These are phyloP conservation scores for Fusarium coffeatum DNA, from an alignment of 2,329 filamentous ascomycete genomes.

Conservation along the genomic window DNA sequence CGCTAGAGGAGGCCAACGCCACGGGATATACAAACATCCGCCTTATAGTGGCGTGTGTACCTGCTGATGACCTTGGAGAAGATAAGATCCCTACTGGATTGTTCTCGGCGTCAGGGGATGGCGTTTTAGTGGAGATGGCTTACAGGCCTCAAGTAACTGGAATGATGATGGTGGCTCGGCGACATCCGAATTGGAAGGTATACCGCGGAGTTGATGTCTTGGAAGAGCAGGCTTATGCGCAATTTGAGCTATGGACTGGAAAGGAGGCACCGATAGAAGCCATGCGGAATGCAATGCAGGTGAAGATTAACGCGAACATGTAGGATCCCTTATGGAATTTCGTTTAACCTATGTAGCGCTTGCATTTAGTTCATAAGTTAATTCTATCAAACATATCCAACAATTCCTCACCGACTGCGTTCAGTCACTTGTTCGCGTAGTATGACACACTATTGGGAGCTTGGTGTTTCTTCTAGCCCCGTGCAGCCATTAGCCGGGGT, in stretches of 20 bases:
- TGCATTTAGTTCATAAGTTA: neutral
- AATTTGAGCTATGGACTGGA: slow-evolving; percentile 11
- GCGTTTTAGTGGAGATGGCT: slow-evolving; percentile 1
- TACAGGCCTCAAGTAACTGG: slow-evolving; percentile 9
- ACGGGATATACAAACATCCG: neutral
- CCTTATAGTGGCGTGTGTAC: neutral
- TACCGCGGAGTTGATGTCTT: neutral
- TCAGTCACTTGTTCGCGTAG: neutral
- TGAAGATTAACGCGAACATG: neutral
- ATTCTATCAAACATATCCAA: neutral
- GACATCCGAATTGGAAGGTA: neutral
- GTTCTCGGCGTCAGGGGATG: neutral
- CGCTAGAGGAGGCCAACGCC: accelerated
- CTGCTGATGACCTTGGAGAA: neutral
- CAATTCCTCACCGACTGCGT: neutral
- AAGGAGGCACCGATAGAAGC: neutral
- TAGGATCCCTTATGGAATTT: neutral
- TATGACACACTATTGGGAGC: neutral
- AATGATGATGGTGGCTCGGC: neutral
- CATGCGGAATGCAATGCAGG: slow-evolving; percentile 3
- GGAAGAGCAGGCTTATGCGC: slow-evolving; percentile 10
- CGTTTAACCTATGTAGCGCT: neutral
- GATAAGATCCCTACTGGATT: neutral
- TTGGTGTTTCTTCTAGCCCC: neutral
- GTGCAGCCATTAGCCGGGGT: neutral